Evolutionary conservation across 768 basidiomycete genomes (phyloP).

Genomic region (Kwoniella mangroviensis): DNA sequence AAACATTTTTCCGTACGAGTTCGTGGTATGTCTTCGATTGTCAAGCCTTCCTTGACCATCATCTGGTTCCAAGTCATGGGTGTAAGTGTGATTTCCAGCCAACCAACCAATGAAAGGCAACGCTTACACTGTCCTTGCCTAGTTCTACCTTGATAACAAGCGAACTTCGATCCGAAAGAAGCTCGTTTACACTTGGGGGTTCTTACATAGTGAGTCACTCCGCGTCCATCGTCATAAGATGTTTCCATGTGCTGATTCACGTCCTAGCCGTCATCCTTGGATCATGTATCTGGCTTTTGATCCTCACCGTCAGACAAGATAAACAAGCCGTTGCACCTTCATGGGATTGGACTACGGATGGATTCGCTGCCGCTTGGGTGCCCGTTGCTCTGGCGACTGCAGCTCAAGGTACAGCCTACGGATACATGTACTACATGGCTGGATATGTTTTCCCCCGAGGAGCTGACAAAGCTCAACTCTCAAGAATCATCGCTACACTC

Average conservation of each 20-base stretch:
- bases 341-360: slow-evolving; percentile 22
- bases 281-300: slow-evolving; percentile 21
- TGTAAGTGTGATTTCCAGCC: background rate
- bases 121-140: too few species aligned
- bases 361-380: slow-evolving; percentile 22
- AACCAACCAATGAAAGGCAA: too few species aligned
- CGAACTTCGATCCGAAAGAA: slow-evolving; percentile 20
- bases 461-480: slow-evolving; percentile 13
- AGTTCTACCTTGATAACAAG: slow-evolving; percentile 22
- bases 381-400: slow-evolving; percentile 8
- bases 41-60: slow-evolving; percentile 23
- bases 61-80: slow-evolving; percentile 24
- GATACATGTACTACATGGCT: slow-evolving; percentile 24
- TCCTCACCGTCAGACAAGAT: slow-evolving; percentile 10
- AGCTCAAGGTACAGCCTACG: slow-evolving; percentile 16
- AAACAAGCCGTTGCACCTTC: slow-evolving; percentile 1
- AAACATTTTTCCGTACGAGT: slow-evolving; percentile 26
- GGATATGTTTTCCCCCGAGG: slow-evolving; percentile 18
- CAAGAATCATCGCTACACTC: slow-evolving; percentile 25
- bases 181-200: slow-evolving; percentile 22
- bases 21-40: slow-evolving; percentile 21
- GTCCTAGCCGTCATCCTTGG: slow-evolving; percentile 9
- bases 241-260: background rate
- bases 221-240: too few species aligned
- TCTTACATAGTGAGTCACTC: slow-evolving; percentile 14